Conservation (phyloP, 108 stramenopile genomes). For the Nitzschia putrida region DNA sequence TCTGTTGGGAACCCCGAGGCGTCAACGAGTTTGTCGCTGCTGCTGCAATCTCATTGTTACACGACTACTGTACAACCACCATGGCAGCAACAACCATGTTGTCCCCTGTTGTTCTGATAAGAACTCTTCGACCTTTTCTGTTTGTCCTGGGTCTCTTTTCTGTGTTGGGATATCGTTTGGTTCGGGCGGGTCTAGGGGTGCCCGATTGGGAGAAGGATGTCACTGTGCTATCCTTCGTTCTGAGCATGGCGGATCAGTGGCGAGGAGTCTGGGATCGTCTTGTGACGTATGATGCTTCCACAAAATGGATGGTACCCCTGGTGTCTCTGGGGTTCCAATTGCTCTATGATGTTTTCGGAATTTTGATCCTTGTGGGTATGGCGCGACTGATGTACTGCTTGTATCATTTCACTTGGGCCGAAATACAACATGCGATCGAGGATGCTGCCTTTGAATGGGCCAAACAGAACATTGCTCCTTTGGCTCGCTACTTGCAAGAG, state of each 20-base stretch:
- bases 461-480: slow-evolving; percentile 8
- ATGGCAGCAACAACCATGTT: neutral
- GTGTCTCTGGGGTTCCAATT: slow-evolving; percentile 4
- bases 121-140: neutral
- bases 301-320: neutral
- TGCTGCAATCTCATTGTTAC: too few relatives aligned
- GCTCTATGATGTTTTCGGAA: slow-evolving; percentile 10
- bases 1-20: too few relatives aligned
- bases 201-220: slow-evolving; percentile 1
- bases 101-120: slow-evolving; percentile 3
- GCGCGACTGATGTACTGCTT: slow-evolving; percentile 17
- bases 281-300: neutral
- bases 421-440: neutral
- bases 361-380: slow-evolving; percentile 2
- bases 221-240: neutral
- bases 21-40: too few relatives aligned
- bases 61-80: too few relatives aligned
- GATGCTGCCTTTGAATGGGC: slow-evolving; percentile 31
- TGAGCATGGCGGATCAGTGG: neutral
- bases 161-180: neutral
- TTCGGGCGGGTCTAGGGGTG: neutral
- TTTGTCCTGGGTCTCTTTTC: neutral
- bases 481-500: slow-evolving; percentile 1
- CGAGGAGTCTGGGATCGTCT: slow-evolving; percentile 4
- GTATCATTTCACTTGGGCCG: slow-evolving; percentile 15